A percentile compares a stretch with the other conserved stretches of the same genome.
Conservation (phyloP, 2,329 filamentous ascomycete species). For the Eutypa lata region DNA sequence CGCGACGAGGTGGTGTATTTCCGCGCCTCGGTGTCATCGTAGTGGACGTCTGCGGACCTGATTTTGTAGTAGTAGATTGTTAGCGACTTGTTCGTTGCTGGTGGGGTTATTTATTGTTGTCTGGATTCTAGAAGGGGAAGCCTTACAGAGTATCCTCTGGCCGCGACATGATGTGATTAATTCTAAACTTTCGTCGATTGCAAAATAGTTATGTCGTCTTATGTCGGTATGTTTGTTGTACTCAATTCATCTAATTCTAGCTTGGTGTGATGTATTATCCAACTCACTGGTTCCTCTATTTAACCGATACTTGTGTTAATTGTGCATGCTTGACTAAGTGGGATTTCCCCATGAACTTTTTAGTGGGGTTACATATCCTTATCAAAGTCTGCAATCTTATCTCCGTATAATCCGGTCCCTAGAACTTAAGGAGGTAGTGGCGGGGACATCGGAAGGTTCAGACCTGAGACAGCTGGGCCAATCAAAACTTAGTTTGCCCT, state of each 20-base stretch:
- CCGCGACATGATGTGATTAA: constrained; percentile 72
- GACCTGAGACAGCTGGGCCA: neutral
- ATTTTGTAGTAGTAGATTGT: constrained; percentile 14
- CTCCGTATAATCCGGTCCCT: no score
- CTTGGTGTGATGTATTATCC: no score
- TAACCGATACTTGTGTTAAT: no score
- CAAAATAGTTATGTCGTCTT: neutral
- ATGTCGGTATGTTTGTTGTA: no score
- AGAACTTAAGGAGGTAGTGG: neutral
- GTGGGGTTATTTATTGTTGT: constrained; percentile 7
- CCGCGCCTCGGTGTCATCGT: constrained; percentile 90
- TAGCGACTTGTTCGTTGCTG: constrained; percentile 11
- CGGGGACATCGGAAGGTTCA: neutral
- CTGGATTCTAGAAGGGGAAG: constrained; percentile 3
- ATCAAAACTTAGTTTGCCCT: neutral
- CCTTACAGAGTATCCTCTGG: constrained; percentile 89
- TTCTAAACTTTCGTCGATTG: no score
- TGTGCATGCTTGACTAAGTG: neutral
- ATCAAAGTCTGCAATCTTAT: neutral
- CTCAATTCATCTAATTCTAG: no score
- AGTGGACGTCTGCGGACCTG: constrained; percentile 94
- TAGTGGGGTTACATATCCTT: constrained; percentile 1
- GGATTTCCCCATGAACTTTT: constrained; percentile 2
- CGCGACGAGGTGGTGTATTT: constrained; percentile 97
- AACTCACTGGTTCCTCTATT: no score